Evolutionary conservation across 768 basidiomycete genomes (phyloP).

Genomic region (Holtermannia corniformis): DNA sequence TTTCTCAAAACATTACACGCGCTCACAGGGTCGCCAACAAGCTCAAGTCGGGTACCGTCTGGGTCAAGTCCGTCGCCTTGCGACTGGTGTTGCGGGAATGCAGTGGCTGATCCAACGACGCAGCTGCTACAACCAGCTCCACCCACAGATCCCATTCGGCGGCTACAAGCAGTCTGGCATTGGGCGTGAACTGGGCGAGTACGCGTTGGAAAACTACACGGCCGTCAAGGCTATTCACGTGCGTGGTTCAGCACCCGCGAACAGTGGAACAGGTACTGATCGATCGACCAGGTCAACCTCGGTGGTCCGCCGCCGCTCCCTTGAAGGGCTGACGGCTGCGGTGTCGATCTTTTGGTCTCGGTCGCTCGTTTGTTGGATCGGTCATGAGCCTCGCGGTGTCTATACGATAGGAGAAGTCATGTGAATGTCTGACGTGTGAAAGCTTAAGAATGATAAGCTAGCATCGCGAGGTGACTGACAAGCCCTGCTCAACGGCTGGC

Average conservation of each 20-base stretch:
- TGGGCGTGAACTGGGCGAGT: slow-evolving; percentile 69
- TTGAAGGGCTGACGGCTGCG: neutral
- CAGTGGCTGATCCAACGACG: neutral
- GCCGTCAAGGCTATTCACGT: slow-evolving; percentile 60
- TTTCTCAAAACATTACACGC: slow-evolving; percentile 61
- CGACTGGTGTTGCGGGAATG: no score
- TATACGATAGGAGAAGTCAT: neutral
- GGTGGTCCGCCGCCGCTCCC: neutral
- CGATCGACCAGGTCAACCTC: no score
- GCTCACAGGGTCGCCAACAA: slow-evolving; percentile 63
- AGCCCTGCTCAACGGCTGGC: no score
- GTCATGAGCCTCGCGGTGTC: no score
- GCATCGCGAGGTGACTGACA: no score
- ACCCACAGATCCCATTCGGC: slow-evolving; percentile 80
- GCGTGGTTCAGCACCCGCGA: no score
- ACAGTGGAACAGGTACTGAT: no score
- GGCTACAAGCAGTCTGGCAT: slow-evolving; percentile 78
- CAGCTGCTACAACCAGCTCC: slow-evolving; percentile 42
- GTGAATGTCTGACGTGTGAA: no score
- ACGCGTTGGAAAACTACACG: slow-evolving; percentile 56
- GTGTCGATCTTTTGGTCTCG: no score
- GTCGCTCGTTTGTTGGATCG: no score
- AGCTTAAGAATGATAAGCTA: no score
- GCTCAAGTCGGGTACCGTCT: slow-evolving; percentile 64
- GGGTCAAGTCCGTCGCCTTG: slow-evolving; percentile 2